Conservation (phyloP, 1,284 basidiomycete genomes). For the Trichosporon asahii region DNA sequence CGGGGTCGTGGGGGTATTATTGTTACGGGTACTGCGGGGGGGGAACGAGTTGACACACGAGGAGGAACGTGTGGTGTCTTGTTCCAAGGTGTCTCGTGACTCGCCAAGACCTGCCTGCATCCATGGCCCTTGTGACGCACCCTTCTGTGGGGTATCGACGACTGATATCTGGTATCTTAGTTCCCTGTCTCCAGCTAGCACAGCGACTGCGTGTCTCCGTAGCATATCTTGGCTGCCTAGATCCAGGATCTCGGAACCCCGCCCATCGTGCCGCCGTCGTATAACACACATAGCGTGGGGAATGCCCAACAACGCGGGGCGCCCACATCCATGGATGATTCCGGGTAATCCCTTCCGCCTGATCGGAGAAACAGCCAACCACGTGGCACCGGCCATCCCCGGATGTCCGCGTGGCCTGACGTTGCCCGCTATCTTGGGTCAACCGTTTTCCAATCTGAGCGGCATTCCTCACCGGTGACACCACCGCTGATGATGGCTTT, state of each 20-base stretch:
- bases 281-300: not conserved
- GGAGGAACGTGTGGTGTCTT: not conserved
- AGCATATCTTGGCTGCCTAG: not conserved
- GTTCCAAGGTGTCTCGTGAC: not conserved
- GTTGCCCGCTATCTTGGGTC: not conserved
- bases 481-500: not conserved
- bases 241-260: not conserved
- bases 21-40: not conserved
- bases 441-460: not conserved
- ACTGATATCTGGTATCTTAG: not conserved
- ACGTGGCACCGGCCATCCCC: not conserved
- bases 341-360: slow-evolving; percentile 1
- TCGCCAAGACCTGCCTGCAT: not conserved
- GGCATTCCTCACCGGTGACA: slow-evolving; percentile 9
- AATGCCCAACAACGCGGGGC: not conserved
- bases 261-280: not conserved
- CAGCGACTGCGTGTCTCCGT: not conserved
- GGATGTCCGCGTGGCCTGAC: not conserved
- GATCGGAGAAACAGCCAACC: not conserved
- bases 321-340: not conserved
- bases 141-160: not conserved
- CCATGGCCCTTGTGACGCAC: not conserved
- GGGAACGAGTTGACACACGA: not conserved
- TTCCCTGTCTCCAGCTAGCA: not conserved
- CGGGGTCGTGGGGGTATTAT: not conserved